Percentiles rank a stretch among this genome's conserved stretches.
These are phyloP conservation scores for Drosera capensis DNA, from an alignment of 148 eudicot genomes.

Conservation along the genomic window DNA sequence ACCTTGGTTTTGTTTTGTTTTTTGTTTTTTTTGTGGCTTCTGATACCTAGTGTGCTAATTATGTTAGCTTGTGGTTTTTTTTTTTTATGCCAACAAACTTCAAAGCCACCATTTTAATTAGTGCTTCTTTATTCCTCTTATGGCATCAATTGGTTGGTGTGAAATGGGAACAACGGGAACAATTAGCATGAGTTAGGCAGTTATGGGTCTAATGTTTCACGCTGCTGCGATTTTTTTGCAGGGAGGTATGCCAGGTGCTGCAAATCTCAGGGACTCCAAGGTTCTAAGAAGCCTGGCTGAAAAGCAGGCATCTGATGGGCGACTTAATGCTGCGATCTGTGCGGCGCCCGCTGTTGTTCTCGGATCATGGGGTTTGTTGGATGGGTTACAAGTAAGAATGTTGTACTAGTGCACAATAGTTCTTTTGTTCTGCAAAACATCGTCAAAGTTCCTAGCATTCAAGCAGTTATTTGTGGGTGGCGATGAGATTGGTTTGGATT, in stretches of 20 bases:
- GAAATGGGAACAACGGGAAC: background rate
- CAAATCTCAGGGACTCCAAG: constrained; percentile 46
- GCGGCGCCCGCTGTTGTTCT: constrained; percentile 96
- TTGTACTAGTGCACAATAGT: too few relatives aligned
- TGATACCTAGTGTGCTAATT: too few relatives aligned
- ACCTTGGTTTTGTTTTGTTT: too few relatives aligned
- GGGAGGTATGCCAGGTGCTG: constrained; percentile 98
- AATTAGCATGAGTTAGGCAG: background rate
- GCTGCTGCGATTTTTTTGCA: constrained; percentile 9
- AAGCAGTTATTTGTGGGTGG: too few relatives aligned
- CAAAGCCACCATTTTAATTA: too few relatives aligned
- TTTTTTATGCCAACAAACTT: too few relatives aligned
- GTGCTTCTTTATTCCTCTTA: too few relatives aligned
- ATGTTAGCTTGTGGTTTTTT: too few relatives aligned
- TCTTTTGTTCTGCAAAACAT: too few relatives aligned
- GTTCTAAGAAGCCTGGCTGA: constrained; percentile 45
- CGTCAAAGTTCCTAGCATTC: too few relatives aligned
- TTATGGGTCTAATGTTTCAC: background rate
- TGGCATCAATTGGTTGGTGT: too few relatives aligned
- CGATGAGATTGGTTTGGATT: constrained; percentile 1
- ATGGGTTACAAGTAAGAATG: constrained; percentile 47
- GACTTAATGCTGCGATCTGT: constrained; percentile 80
- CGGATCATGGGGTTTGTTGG: constrained; percentile 89
- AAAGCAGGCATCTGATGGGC: constrained; percentile 77
- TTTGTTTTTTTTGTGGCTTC: too few relatives aligned